Base-by-base conservation (phyloP, 768 basidiomycete species). In the Suillus luteus region DNA sequence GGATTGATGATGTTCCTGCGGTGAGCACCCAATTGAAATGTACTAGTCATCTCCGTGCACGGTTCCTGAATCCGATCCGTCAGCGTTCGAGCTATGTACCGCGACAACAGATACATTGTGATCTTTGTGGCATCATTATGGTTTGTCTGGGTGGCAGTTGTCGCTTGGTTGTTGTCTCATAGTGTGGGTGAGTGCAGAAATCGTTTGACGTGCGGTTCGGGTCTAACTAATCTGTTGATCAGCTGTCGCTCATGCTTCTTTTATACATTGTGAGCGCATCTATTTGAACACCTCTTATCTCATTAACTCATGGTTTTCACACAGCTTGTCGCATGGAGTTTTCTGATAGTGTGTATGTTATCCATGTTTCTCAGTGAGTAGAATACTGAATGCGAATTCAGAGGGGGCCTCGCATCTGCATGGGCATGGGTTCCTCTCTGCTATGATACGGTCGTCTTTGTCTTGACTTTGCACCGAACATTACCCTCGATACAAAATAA, bases 91-190 rank as follows among this genome's bases (percentile, higher is more conserved):
- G 72, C 67, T 17, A 64, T 72, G 17, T 73, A 72, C 60, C 31
- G 49, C 1, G 10, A 49, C 3, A 55, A 58, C 31, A 70, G 22
- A 38, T 5, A 17, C n/a, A 43, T 70, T 14, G 12, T 72, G 37
- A 64, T 62, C 62, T n/a, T 59, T 14, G 5, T 73, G 12, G 31
- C 62, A 51, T 8, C 61, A 1, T 57, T 88, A 7, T 79, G 85
- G 46, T 8, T 80, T 11, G 60, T 79, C 33, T 82, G 84, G 72
- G 75, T 82, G 15, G 72, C 68, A 2, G 69, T 84, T 64, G 85
- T 85, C 62, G 77, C 78, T 1, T 88, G 82, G 82, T 73, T 89
- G n/a, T 76, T 90, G 22, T 77, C 79, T 31, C 68, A 74, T n/a
- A 85, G 81, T 0, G 67, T 79, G 75, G 77, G 88, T 88, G 64